Base-by-base conservation (phyloP, 1,139 yeast species). In the Suhomyces kunorum region DNA sequence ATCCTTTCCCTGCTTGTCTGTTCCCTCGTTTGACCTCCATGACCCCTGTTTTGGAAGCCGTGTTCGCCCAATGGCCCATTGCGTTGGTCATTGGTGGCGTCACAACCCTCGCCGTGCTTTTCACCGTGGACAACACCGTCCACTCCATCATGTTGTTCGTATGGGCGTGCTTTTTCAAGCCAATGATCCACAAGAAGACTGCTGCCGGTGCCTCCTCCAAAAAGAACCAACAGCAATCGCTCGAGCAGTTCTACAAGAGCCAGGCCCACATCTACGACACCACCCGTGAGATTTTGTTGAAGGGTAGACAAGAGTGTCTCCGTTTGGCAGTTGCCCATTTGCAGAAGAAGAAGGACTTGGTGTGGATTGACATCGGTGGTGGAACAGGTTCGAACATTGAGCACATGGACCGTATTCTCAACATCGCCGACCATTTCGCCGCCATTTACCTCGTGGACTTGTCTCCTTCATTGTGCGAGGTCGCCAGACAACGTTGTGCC, bases 301-400 rank as follows among this genome's bases (percentile, higher is more conserved):
- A 83, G 57, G 95, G 95, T 12, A 74, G 95, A 53, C 78, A 78
- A 54, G 77, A 76, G 44, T 81, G 87, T 48, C 68, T 85, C 42
- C 70, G 72, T 40, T 62, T 84, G 45, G 84, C 86, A 1, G 71
- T 70, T 28, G 59, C 81, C 28, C 90, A 83, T 56, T 64, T 82
- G 38, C 55, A 59, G 33, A 60, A 59, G 35, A 57, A 60, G 39
- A 61, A 63, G 39, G 74, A 74, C 40, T 64, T 83, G 39, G 81
- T 85, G 33, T 86, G 95, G 95, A 74, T 86, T 40, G 95, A 86
- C 58, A 74, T 85, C 56, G 95, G 95, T 38, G 94, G 94, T 30
- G 94, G 94, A 19, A 85, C 95, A 5, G 95, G 95, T 35, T 72
- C 83, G 61, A 86, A 86, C 62, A 81, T 86, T 53, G 94, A 86